Evolutionary conservation across 805 yeast species (phyloP).

Genomic region (Wickerhamomyces silvicola): DNA sequence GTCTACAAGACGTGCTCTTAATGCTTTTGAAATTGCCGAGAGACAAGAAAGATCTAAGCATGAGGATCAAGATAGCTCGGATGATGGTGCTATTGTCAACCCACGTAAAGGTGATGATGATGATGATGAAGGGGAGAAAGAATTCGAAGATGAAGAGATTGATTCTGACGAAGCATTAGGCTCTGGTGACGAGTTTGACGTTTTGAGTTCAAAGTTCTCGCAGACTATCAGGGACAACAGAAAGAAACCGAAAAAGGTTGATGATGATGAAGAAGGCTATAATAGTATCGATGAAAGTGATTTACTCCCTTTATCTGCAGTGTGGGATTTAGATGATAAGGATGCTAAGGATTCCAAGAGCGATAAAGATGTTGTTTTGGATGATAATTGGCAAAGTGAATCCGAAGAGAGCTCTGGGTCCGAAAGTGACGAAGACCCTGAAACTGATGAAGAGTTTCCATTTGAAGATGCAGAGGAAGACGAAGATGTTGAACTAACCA

Average conservation of each 20-base stretch:
- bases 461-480: slow-evolving; percentile 42
- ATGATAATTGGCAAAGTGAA: slow-evolving; percentile 20
- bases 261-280: slow-evolving; percentile 56
- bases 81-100: slow-evolving; percentile 33
- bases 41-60: slow-evolving; percentile 29
- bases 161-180: slow-evolving; percentile 89
- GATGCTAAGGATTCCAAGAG: slow-evolving; percentile 30
- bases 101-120: slow-evolving; percentile 26
- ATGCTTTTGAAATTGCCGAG: slow-evolving; percentile 46
- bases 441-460: slow-evolving; percentile 24
- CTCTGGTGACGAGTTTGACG: slow-evolving; percentile 67
- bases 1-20: slow-evolving; percentile 34
- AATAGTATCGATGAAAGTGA: slow-evolving; percentile 72
- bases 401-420: slow-evolving; percentile 19
- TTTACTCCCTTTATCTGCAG: slow-evolving; percentile 72
- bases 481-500: slow-evolving; percentile 48
- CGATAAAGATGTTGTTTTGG: slow-evolving; percentile 12
- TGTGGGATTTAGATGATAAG: slow-evolving; percentile 77
- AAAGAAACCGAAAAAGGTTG: slow-evolving; percentile 31
- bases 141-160: slow-evolving; percentile 56
- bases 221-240: slow-evolving; percentile 58
- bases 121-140: slow-evolving; percentile 25
- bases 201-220: slow-evolving; percentile 57
- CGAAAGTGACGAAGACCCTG: slow-evolving; percentile 20
- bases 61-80: slow-evolving; percentile 27